Evolutionary conservation across 2,329 filamentous ascomycete genomes (phyloP).

Genomic region (Ascochyta pisi): DNA sequence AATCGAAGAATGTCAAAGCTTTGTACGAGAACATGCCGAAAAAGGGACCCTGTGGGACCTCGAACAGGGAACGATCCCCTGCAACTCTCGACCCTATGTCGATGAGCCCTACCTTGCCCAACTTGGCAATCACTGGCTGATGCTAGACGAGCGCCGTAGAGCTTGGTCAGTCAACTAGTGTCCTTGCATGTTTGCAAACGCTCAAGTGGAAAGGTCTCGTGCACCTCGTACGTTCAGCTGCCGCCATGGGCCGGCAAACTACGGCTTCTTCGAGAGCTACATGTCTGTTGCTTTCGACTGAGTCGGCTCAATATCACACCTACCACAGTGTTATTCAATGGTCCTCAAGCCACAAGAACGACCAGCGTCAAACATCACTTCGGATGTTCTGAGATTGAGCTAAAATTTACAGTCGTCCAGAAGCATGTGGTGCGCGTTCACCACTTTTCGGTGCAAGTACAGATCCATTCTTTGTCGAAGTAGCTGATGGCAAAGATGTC

Average conservation of each 20-base stretch:
- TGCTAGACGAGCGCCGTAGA: constrained; percentile 15
- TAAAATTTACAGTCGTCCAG: too few relatives aligned
- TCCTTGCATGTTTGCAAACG: not conserved
- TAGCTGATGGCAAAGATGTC: too few relatives aligned
- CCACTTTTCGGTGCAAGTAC: too few relatives aligned
- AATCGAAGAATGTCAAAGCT: constrained; percentile 50
- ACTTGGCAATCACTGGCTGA: constrained; percentile 13
- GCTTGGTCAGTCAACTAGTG: constrained; percentile 17
- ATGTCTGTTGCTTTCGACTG: not conserved
- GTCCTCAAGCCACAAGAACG: too few relatives aligned
- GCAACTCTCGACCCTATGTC: constrained; percentile 13
- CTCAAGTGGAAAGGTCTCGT: not conserved
- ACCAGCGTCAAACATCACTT: too few relatives aligned
- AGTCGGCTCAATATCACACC: not conserved
- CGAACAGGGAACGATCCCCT: constrained; percentile 15
- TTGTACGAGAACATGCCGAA: constrained; percentile 52
- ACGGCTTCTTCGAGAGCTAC: constrained; percentile 2
- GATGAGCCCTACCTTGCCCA: constrained; percentile 16
- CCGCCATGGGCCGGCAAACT: not conserved
- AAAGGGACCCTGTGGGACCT: constrained; percentile 44
- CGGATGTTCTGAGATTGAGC: too few relatives aligned
- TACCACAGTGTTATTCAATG: too few relatives aligned
- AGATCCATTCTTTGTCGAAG: too few relatives aligned
- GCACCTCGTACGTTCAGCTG: not conserved
- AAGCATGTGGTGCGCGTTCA: too few relatives aligned